phyloP scores from a whole-genome alignment of 805 yeast species.

The Wickerhamomyces subpelliculosus region DNA sequence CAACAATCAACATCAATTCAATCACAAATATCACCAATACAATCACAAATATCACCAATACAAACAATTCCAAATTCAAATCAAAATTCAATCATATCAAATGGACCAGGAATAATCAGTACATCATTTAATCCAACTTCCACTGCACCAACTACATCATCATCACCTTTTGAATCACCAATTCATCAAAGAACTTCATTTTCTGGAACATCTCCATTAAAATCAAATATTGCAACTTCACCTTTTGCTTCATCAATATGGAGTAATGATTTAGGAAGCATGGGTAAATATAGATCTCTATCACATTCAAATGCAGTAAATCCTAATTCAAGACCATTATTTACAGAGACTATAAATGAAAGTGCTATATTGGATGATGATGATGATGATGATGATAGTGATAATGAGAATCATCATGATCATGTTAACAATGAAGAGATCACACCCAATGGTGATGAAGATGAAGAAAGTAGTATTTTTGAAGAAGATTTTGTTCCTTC shows the following conservation, averaged over 20 bases:
- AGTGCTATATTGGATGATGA: conserved; percentile 31
- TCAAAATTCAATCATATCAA: too few relatives aligned
- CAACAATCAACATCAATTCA: background rate
- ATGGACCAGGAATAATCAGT: too few relatives aligned
- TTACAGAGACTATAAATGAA: conserved; percentile 3
- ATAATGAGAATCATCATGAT: too few relatives aligned
- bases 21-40: background rate
- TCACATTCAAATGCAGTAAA: background rate
- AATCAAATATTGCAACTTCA: conserved; percentile 3
- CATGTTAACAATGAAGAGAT: too few relatives aligned
- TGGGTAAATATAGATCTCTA: background rate
- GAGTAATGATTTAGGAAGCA: conserved; percentile 3
- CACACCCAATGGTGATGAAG: too few relatives aligned
- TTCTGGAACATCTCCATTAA: conserved; percentile 2
- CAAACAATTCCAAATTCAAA: too few relatives aligned
- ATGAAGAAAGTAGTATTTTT: conserved; percentile 33
- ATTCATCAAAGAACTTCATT: conserved; percentile 9
- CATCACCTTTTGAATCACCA: conserved; percentile 2
- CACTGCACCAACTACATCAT: background rate
- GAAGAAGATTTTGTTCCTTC: conserved; percentile 82
- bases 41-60: too few relatives aligned
- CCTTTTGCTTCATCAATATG: conserved; percentile 15
- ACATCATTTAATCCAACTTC: too few relatives aligned
- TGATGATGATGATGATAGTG: conserved; percentile 5
- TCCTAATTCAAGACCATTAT: background rate